Base-by-base conservation (phyloP, 495 filamentous ascomycete genomes). In the Penicillium flavigenum region DNA sequence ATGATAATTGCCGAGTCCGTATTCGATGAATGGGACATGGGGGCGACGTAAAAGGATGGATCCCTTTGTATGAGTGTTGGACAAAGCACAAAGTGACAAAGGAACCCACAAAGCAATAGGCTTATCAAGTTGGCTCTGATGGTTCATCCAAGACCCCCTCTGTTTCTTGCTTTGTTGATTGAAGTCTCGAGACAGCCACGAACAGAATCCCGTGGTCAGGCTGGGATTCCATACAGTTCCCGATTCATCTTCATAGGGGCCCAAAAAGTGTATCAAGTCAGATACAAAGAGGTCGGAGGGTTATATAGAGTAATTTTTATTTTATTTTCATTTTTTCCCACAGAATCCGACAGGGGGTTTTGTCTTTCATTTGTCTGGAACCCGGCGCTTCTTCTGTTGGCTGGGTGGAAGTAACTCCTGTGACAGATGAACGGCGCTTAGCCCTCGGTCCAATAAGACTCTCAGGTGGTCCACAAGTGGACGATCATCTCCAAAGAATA, bases 401-500 rank as follows among this genome's bases (percentile, higher is more conserved):
- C 48, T 51, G 48, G 50, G 22, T 29, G 22, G 42, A 14, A 46
- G 32, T 10, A 55, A 20, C 10, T 17, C 22, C 32, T 57, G 54
- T 57, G 54, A 57, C 47, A 48, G 54, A 49, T 50, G 54, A 57
- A 32, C 27, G 46, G 54, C 54, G 54, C 54, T 57, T 57, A 57
- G 38, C 46, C 17, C 26, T 27, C 34, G 24, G n/a, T n/a, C 54
- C 54, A 57, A 57, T 57, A 34, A 49, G 39, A 47, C 1, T 14
- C 14, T 24, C 7, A 14, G 19, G 17, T 8, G n/a, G 29, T 29
- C 17, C 17, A 39, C 36, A n/a, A 7, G 17, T 29, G 36, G 46
- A 20, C 29, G 46, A 52, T 52, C 51, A 45, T 22, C 38, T n/a
- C 51, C 41, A n/a, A 10, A 52, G 17, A 42, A 39, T 42, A 26